Conservation (phyloP, 148 eudicot species). For the Fagopyrum tataricum region DNA sequence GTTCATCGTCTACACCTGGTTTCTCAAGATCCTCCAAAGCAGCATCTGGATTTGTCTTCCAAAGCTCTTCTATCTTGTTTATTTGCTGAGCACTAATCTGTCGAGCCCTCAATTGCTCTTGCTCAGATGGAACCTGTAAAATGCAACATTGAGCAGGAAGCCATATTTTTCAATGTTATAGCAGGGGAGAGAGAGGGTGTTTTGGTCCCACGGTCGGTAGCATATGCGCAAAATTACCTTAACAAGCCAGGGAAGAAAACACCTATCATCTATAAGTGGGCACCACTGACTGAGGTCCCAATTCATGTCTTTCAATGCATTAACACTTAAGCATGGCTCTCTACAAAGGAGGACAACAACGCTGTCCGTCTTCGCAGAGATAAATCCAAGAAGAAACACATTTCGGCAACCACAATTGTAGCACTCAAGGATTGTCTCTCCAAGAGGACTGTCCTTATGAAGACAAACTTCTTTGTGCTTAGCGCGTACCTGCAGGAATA, state of each 20-base stretch:
- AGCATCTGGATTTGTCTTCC: conserved; percentile 99
- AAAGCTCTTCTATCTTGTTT: conserved; percentile 93
- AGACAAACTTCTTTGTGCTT: conserved; percentile 99
- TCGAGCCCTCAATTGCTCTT: conserved; percentile 94
- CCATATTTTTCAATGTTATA: neutral
- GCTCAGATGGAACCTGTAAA: conserved; percentile 91
- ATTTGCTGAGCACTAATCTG: conserved; percentile 98
- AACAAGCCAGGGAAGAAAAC: conserved; percentile 93
- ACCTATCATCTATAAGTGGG: conserved; percentile 96
- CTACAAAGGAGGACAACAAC: conserved; percentile 93
- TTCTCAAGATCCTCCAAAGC: conserved; percentile 97
- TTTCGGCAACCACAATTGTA: conserved; percentile 98
- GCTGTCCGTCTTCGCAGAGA: conserved; percentile 89
- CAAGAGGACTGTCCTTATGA: conserved; percentile 95
- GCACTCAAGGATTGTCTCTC: conserved; percentile 95
- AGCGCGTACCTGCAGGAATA: conserved; percentile 67
- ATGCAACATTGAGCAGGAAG: neutral
- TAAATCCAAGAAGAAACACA: conserved; percentile 92
- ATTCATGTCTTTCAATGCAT: conserved; percentile 95
- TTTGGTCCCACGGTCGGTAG: neutral
- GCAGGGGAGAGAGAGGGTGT: neutral
- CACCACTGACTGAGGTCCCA: conserved; percentile 99
- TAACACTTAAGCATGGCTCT: conserved; percentile 87
- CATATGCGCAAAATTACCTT: conserved; percentile 41
- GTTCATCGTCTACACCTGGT: conserved; percentile 99